A percentile compares a stretch with the other conserved stretches of the same genome.
Evolutionary conservation across 1,284 basidiomycete genomes (phyloP).

Genomic region (Ustilago trichophora): DNA sequence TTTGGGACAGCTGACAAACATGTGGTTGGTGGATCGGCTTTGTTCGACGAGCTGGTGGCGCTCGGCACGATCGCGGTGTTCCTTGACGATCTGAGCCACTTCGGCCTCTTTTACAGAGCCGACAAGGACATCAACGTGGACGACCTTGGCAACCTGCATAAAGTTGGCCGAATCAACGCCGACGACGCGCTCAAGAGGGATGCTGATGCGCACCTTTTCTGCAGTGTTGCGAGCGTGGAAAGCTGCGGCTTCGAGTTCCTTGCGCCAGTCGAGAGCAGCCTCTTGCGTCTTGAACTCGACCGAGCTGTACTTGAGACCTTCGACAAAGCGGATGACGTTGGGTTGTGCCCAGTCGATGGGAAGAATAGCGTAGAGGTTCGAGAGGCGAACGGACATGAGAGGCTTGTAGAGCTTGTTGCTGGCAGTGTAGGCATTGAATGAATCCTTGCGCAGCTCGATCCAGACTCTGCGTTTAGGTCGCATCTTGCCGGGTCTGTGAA

Average conservation of each 20-base stretch:
- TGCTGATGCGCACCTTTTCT: constrained; percentile 50
- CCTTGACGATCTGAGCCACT: not conserved
- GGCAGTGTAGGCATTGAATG: constrained; percentile 52
- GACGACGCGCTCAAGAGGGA: constrained; percentile 54
- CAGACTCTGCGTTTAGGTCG: constrained; percentile 50
- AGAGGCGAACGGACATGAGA: constrained; percentile 45
- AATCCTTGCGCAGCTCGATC: constrained; percentile 52
- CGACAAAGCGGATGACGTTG: constrained; percentile 43
- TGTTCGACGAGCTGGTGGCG: constrained; percentile 22
- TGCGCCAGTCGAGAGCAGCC: constrained; percentile 50
- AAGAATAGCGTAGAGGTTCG: constrained; percentile 44
- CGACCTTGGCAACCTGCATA: constrained; percentile 46
- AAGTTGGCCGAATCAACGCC: constrained; percentile 29
- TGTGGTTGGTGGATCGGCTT: constrained; percentile 20
- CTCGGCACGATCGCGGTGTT: constrained; percentile 8
- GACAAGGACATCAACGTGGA: constrained; percentile 34
- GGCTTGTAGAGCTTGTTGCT: constrained; percentile 59
- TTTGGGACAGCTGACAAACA: constrained; percentile 28
- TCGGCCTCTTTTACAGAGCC: constrained; percentile 20
- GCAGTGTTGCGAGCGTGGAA: constrained; percentile 47
- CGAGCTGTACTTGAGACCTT: constrained; percentile 29
- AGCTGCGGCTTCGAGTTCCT: constrained; percentile 51
- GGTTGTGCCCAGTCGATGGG: constrained; percentile 48
- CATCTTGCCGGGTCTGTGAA: constrained; percentile 50
- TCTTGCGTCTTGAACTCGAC: constrained; percentile 62